phyloP scores from a whole-genome alignment of 192 early-diverging fungal species.

The Cetraspora pellucida region DNA sequence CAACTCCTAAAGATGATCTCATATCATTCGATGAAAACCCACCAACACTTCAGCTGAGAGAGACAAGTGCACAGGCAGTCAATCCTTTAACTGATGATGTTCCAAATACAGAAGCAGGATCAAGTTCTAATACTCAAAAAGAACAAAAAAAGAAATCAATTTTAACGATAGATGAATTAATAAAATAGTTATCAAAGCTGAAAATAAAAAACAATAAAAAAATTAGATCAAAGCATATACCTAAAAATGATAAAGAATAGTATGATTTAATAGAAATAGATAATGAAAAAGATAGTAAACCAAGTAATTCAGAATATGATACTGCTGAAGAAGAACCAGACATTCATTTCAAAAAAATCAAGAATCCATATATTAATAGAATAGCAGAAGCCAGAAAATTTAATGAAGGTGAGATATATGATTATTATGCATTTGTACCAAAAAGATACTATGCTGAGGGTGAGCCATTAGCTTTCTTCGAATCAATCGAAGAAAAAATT shows the following conservation, averaged over 20 bases:
- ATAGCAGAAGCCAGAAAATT: too few species aligned
- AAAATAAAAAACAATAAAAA: slow-evolving; percentile 29
- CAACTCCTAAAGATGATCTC: slow-evolving; percentile 4
- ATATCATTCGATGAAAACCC: slow-evolving; percentile 27
- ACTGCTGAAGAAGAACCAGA: too few species aligned
- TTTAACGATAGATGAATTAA: slow-evolving; percentile 30
- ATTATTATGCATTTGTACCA: not conserved
- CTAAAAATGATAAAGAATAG: slow-evolving; percentile 10
- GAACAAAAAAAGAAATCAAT: slow-evolving; percentile 22
- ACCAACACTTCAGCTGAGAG: not conserved
- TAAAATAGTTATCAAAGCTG: slow-evolving; percentile 20
- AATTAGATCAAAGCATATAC: slow-evolving; percentile 25
- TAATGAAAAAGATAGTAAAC: too few species aligned
- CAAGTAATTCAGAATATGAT: too few species aligned
- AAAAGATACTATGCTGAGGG: not conserved
- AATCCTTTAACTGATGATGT: slow-evolving; percentile 11
- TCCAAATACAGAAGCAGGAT: slow-evolving; percentile 7
- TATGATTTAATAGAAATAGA: slow-evolving; percentile 3
- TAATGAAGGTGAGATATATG: too few species aligned
- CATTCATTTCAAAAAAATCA: too few species aligned
- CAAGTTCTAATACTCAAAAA: slow-evolving; percentile 12
- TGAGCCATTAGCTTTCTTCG: not conserved
- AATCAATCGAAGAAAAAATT: slow-evolving; percentile 16
- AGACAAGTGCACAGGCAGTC: not conserved
- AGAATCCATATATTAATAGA: too few species aligned